A percentile compares a stretch with the other conserved stretches of the same genome.
phyloP scores from a whole-genome alignment of 2,329 filamentous ascomycete genomes.

The Botrytis sinoallii region DNA sequence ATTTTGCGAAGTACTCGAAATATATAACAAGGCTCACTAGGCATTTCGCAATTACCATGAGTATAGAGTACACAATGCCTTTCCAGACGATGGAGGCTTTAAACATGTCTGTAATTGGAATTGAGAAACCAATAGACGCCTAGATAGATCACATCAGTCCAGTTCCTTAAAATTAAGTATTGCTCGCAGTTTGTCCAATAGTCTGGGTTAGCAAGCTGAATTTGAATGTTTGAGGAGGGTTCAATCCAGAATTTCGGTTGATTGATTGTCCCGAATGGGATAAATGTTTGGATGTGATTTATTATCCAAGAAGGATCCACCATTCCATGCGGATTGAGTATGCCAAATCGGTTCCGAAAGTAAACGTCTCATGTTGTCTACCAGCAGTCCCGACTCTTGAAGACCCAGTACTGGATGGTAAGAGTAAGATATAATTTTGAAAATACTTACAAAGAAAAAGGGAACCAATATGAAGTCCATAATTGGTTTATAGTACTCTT shows the following conservation, averaged over 20 bases:
- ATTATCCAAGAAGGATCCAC: neutral
- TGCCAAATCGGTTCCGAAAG: neutral
- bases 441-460: conserved; percentile 57
- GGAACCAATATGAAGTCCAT: conserved; percentile 50
- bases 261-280: neutral
- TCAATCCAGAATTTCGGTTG: neutral
- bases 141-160: conserved; percentile 25
- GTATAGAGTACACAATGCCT: conserved; percentile 65
- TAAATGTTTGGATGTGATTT: neutral
- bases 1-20: conserved; percentile 22
- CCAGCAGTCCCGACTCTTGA: neutral
- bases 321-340: neutral
- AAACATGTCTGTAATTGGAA: conserved; percentile 72
- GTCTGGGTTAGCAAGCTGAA: neutral
- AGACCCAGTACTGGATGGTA: neutral
- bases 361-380: neutral
- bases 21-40: conserved; percentile 47
- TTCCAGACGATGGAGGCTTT: conserved; percentile 62
- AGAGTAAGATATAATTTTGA: neutral
- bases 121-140: conserved; percentile 70
- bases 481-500: conserved; percentile 31
- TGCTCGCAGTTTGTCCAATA: neutral
- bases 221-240: neutral
- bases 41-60: conserved; percentile 66
- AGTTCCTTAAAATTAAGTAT: neutral